These are phyloP conservation scores for Basipetospora chlamydospora DNA, from an alignment of 2,329 filamentous ascomycete genomes.

Conservation along the genomic window DNA sequence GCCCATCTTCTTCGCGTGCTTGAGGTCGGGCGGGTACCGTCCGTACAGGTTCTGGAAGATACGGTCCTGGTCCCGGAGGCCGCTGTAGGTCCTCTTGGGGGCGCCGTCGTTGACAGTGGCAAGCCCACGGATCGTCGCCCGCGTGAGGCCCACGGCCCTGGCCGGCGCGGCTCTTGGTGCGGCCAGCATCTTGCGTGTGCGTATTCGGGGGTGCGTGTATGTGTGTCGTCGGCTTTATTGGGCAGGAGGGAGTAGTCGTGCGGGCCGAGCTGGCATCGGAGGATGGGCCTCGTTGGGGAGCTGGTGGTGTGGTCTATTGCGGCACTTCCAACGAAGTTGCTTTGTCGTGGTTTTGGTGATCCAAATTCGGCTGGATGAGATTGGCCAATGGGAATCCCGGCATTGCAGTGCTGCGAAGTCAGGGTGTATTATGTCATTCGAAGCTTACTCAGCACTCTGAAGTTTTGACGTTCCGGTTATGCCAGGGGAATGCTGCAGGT, in stretches of 20 bases:
- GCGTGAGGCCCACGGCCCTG: conserved; percentile 24
- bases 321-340: conserved; percentile 21
- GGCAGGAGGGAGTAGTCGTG: conserved; percentile 1
- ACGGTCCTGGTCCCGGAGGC: conserved; percentile 87
- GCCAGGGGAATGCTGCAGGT: too few relatives aligned
- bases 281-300: conserved; percentile 13
- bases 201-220: neutral
- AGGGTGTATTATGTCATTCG: too few relatives aligned
- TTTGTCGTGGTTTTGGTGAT: conserved; percentile 11
- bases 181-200: conserved; percentile 30
- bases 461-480: too few relatives aligned
- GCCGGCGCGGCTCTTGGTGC: conserved; percentile 26
- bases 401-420: too few relatives aligned
- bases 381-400: conserved; percentile 22
- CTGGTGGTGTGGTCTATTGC: conserved; percentile 14
- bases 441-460: too few relatives aligned
- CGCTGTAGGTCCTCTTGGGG: conserved; percentile 59
- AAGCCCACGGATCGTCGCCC: conserved; percentile 48
- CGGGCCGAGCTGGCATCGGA: conserved; percentile 10
- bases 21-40: conserved; percentile 79
- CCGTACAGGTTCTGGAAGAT: conserved; percentile 99
- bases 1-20: conserved; percentile 92
- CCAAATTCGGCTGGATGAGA: conserved; percentile 15
- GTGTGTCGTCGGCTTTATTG: conserved; percentile 15
- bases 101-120: conserved; percentile 62